Base-by-base conservation (phyloP, 352 stramenopile species). In the Stramenopiles sp. region DNA sequence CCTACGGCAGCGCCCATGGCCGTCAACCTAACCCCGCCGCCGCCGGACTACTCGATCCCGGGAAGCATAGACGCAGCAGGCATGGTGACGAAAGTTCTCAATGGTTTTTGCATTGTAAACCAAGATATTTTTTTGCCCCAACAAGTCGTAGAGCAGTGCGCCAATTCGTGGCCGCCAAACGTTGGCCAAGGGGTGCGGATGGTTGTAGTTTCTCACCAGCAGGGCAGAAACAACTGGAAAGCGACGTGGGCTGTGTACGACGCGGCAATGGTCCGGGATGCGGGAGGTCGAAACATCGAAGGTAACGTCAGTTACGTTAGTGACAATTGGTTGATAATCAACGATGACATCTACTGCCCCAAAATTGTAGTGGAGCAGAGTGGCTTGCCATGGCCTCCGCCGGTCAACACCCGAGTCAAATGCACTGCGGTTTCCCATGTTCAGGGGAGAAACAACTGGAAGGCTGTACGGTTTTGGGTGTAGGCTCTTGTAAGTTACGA, bases 141-240 rank as follows among this genome's bases (percentile, higher is more conserved):
- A 71, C 31, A 31, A 6, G 53, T 71, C 35, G 53, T 33, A 71
- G 53, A 71, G 12, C 53, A 33, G 4, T 33, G 35, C 6, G 2
- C 2, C 31, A 25, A 25, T 25, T 6, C 35, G 1, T 71, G 53
- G 53, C 53, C 53, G 6, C 53, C 53, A 71, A 31, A 71, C 4
- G 33, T 71, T 4, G 53, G 53, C 35, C 31, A 71, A 71, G 2
- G 4, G 6, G 53, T 33, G 33, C 53, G 53, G 6, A 33, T 71
- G 31, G 31, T 35, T 6, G 53, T 71, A 4, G 53, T 71, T 4
- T 33, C 53, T 35, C 53, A 71, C 12, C 53, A 6, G 35, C 53
- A 33, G 35, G 53, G 53, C 33, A 71, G 53, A 71, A 71, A 71
- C 6, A 71, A 71, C 35, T 71, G 53, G 53, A 71, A 71, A 6